Percentiles rank a stretch among this genome's conserved stretches.
phyloP scores from a whole-genome alignment of 1,284 basidiomycete species.

The Rhodotorula glutinis region DNA sequence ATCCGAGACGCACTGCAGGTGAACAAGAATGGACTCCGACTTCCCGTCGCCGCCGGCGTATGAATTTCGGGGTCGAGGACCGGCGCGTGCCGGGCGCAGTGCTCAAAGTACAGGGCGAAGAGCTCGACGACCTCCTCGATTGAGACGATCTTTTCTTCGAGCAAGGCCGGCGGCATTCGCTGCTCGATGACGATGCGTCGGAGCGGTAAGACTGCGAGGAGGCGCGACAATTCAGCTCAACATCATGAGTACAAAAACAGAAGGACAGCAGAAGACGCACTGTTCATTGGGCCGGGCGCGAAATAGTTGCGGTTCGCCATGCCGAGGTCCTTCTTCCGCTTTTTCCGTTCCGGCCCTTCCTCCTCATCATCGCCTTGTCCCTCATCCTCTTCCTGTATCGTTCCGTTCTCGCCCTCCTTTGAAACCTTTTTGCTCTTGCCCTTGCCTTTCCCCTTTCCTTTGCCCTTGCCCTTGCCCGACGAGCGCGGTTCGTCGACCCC shows the following conservation, averaged over 20 bases:
- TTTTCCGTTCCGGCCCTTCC: slow-evolving; percentile 8
- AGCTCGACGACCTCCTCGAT: slow-evolving; percentile 58
- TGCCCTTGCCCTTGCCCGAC: slow-evolving; percentile 13
- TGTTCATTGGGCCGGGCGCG: slow-evolving; percentile 66
- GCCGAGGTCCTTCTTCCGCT: slow-evolving; percentile 54
- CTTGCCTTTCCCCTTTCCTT: slow-evolving; percentile 17
- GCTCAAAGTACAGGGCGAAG: slow-evolving; percentile 76
- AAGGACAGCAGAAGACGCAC: no score
- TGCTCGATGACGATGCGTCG: slow-evolving; percentile 84
- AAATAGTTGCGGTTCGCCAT: slow-evolving; percentile 86
- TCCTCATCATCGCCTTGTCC: slow-evolving; percentile 6
- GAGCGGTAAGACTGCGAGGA: slow-evolving; percentile 63
- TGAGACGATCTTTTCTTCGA: slow-evolving; percentile 49
- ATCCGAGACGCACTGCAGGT: slow-evolving; percentile 67
- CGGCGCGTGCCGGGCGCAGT: slow-evolving; percentile 50
- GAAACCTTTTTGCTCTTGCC: slow-evolving; percentile 11
- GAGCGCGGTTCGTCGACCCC: not conserved
- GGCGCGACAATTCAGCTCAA: no score
- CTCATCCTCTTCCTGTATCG: slow-evolving; percentile 7
- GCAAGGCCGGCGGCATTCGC: slow-evolving; percentile 49
- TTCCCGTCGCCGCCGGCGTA: slow-evolving; percentile 85
- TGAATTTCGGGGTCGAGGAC: slow-evolving; percentile 81
- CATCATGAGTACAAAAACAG: no score
- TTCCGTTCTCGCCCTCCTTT: slow-evolving; percentile 4
- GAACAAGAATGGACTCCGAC: slow-evolving; percentile 83